phyloP scores from a whole-genome alignment of 2,329 filamentous ascomycete species.

The Diaporthe sp. region DNA sequence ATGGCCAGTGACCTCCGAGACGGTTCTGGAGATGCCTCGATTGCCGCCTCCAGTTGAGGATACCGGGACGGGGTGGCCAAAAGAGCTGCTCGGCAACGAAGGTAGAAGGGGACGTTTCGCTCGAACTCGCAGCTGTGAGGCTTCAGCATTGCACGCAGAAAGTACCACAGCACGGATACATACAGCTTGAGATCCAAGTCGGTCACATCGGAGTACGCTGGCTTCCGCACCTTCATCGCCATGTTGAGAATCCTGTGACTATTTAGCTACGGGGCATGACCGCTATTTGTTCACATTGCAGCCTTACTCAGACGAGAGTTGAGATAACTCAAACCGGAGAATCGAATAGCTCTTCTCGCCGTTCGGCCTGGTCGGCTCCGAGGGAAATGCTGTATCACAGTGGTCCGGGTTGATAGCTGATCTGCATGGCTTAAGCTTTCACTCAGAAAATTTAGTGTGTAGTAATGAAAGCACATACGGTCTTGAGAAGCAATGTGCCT shows the following conservation, averaged over 20 bases:
- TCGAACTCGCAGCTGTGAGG: not conserved
- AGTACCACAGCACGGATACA: not conserved
- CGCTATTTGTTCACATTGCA: fast-evolving
- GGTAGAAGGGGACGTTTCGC: not conserved
- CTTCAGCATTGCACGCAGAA: not conserved
- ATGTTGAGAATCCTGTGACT: not conserved
- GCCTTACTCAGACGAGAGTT: not conserved
- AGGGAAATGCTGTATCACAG: slow-evolving; percentile 1
- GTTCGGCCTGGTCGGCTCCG: not conserved
- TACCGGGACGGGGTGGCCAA: slow-evolving; percentile 6
- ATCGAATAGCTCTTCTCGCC: slow-evolving; percentile 10
- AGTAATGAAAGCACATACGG: not conserved
- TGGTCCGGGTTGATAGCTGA: slow-evolving; percentile 9
- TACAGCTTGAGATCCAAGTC: slow-evolving; percentile 8
- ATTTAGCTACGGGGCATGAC: not conserved
- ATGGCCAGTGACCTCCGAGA: slow-evolving; percentile 6
- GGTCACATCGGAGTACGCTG: not conserved
- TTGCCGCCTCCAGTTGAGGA: slow-evolving; percentile 7
- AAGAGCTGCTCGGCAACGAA: not conserved
- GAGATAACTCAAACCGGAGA: not conserved
- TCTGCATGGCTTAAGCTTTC: not conserved
- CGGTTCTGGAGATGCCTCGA: slow-evolving; percentile 4
- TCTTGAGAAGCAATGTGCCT: slow-evolving; percentile 34
- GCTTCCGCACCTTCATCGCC: slow-evolving; percentile 19
- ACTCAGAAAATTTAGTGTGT: no score